Conservation (phyloP, 495 filamentous ascomycete genomes). For the Talaromyces borbonicus region DNA sequence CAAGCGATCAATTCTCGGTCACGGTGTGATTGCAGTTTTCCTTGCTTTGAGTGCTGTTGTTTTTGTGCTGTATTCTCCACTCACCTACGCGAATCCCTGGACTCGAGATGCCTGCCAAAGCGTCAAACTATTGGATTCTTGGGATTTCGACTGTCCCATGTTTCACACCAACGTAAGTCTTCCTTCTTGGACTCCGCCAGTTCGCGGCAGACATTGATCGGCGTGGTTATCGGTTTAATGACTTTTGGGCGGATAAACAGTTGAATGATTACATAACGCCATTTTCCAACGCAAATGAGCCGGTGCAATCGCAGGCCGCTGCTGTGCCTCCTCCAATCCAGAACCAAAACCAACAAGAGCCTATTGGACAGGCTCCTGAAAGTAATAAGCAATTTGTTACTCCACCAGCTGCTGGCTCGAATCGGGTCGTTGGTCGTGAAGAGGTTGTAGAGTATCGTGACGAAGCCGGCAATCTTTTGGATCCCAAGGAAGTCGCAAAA, state of each 20-base stretch:
- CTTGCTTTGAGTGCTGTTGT: slow-evolving; percentile 59
- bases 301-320: slow-evolving; percentile 17
- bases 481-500: slow-evolving; percentile 71
- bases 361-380: slow-evolving; percentile 11
- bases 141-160: slow-evolving; percentile 96
- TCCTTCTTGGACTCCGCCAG: slow-evolving; percentile 25
- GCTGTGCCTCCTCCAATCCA: slow-evolving; percentile 1
- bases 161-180: slow-evolving; percentile 80
- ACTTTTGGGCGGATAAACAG: slow-evolving; percentile 15
- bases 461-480: slow-evolving; percentile 80
- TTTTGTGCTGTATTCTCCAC: slow-evolving; percentile 77
- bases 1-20: slow-evolving; percentile 64
- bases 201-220: slow-evolving; percentile 22
- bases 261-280: slow-evolving; percentile 34
- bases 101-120: slow-evolving; percentile 74
- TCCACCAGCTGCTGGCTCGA: slow-evolving; percentile 32
- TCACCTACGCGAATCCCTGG: slow-evolving; percentile 92
- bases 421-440: slow-evolving; percentile 50
- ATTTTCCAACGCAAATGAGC: slow-evolving; percentile 13
- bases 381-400: slow-evolving; percentile 33
- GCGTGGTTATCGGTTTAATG: slow-evolving; percentile 13
- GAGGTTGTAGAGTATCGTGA: slow-evolving; percentile 92
- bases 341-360: slow-evolving; percentile 13
- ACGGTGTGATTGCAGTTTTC: slow-evolving; percentile 56
- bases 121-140: slow-evolving; percentile 77